Percentiles rank a stretch among this genome's conserved stretches.
These are phyloP conservation scores for Scheffersomyces lignicola DNA, from an alignment of 1,139 yeast genomes.

Conservation along the genomic window DNA sequence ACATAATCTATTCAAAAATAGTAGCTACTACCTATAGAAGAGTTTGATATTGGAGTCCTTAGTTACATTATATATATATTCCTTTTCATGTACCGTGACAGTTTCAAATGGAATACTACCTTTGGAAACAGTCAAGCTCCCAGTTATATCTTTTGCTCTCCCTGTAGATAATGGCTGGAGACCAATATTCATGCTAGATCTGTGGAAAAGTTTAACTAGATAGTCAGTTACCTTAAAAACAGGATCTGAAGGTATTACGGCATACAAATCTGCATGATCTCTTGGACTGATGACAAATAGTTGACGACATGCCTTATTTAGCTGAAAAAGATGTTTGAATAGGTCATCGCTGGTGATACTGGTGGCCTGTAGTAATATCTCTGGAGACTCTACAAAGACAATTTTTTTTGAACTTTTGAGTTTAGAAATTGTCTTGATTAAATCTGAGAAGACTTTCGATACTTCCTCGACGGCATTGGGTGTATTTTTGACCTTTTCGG, in stretches of 20 bases:
- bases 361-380: constrained; percentile 48
- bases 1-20: too few species aligned
- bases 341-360: constrained; percentile 31
- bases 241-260: constrained; percentile 30
- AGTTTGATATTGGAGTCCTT: constrained; percentile 54
- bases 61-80: constrained; percentile 61
- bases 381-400: constrained; percentile 50
- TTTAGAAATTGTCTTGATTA: constrained; percentile 13
- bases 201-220: constrained; percentile 48
- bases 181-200: constrained; percentile 50
- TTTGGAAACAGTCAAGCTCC: constrained; percentile 56
- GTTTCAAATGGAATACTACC: constrained; percentile 45
- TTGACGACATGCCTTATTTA: constrained; percentile 37
- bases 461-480: constrained; percentile 17
- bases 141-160: constrained; percentile 80
- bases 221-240: constrained; percentile 44
- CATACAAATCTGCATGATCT: constrained; percentile 35
- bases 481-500: constrained; percentile 26
- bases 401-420: constrained; percentile 20
- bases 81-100: constrained; percentile 51
- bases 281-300: constrained; percentile 36
- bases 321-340: constrained; percentile 30
- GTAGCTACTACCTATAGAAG: constrained; percentile 46
- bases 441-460: constrained; percentile 21
- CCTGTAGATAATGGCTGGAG: constrained; percentile 75